A percentile compares a stretch with the other conserved stretches of the same genome.
These are phyloP conservation scores for Amanita exitialis DNA, from an alignment of 768 basidiomycete genomes.

Conservation along the genomic window DNA sequence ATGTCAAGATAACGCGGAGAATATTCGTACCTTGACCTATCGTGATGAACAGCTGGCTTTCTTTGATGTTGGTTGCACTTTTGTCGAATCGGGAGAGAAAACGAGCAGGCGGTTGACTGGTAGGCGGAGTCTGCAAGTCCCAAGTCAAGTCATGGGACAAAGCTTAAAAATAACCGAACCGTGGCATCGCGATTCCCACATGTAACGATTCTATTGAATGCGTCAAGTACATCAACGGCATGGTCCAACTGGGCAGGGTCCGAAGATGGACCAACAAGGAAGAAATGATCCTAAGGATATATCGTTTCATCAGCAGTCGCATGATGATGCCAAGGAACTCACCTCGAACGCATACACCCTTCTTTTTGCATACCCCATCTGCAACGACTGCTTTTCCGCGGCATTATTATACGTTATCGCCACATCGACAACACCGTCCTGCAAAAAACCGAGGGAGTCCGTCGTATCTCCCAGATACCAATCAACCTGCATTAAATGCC, in stretches of 20 bases:
- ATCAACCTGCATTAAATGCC: conserved; percentile 26
- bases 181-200: conserved; percentile 31
- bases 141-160: background rate
- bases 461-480: conserved; percentile 53
- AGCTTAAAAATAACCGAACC: conserved; percentile 24
- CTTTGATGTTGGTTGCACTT: conserved; percentile 51
- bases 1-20: background rate
- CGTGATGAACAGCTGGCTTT: conserved; percentile 34
- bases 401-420: conserved; percentile 45
- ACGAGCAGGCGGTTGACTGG: conserved; percentile 25
- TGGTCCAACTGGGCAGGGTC: conserved; percentile 33
- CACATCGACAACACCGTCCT: conserved; percentile 32
- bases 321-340: conserved; percentile 8
- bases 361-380: conserved; percentile 19
- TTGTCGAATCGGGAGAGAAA: conserved; percentile 51
- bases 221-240: conserved; percentile 23
- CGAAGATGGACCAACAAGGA: conserved; percentile 34
- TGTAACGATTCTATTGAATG: conserved; percentile 38
- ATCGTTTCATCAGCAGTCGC: background rate
- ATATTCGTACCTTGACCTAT: conserved; percentile 36
- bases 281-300: conserved; percentile 35
- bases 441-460: conserved; percentile 32
- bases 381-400: conserved; percentile 30
- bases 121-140: conserved; percentile 16
- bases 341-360: conserved; percentile 37